Evolutionary conservation across 2,329 filamentous ascomycete genomes (phyloP), one percentile per base, ranked within the genome.

Genomic region (Aspergillus melleus): DNA sequence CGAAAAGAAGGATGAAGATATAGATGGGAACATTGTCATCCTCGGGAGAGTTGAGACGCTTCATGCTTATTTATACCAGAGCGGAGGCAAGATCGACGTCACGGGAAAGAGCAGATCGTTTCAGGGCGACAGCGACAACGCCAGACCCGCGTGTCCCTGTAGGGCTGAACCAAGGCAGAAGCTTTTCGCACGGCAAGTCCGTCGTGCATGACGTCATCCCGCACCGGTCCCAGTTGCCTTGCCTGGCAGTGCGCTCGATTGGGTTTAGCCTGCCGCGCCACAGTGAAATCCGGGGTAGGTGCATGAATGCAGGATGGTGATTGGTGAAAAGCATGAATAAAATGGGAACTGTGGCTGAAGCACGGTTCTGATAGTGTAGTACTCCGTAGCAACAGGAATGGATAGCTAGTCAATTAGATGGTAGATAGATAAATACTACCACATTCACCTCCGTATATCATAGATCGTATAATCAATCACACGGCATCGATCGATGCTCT

Each of bases 401-500:
- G 32, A 16, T 14, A 36, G 32, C 14, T 6, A 36, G 10, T 36
- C 1, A 8, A 36, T 16, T n/a, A 42, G 36, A 39, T 39, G 36
- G 16, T 2, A 16, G 14, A n/a, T 14, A 42, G 36, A n/a, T 8
- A 42, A 36, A 4, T 36, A 4, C 14, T 42, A 8, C 14, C 36
- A 10, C 19, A 47, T 20, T 47, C 8, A 20, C 12, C n/a, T 47
- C 20, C 19, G 4, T 47, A 47, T 47, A 47, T 24, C 22, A 12
- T 22, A 32, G 12, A 51, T 29, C 10, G 20, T 16, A 42, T 1
- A 10, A 19, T 22, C 11, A 29, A 49, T 62, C 80, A 91, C 12
- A 93, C 85, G 20, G 89, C 88, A 75, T 93, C 90, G 82, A 93
- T 91, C 64, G 84, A 87, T 26, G 90, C 90, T 69, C 90, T 81